Conservation (phyloP, 306 rosid species). For the Comarum palustre region DNA sequence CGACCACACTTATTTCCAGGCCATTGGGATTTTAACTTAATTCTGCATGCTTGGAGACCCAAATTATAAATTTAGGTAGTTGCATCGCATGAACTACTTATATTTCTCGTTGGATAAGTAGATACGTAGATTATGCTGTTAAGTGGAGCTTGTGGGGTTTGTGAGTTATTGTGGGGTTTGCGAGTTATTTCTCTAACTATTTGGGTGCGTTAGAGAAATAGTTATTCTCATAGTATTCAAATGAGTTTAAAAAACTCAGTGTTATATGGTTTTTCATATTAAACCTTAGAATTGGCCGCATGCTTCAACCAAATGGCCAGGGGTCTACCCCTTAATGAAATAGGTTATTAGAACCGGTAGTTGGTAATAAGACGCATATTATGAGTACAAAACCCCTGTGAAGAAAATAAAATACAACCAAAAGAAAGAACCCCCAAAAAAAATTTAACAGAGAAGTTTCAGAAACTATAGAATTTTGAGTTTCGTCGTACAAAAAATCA, state of each 20-base stretch:
- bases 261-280: not conserved
- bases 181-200: too few relatives aligned
- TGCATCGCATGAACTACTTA: too few relatives aligned
- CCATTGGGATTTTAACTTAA: not conserved
- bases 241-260: too few relatives aligned
- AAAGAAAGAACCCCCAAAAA: not conserved
- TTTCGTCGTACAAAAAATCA: not conserved
- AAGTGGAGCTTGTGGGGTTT: too few relatives aligned
- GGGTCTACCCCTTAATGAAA: not conserved
- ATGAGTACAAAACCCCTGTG: not conserved
- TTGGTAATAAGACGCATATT: not conserved
- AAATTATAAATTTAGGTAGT: too few relatives aligned
- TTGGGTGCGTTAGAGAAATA: too few relatives aligned
- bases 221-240: too few relatives aligned
- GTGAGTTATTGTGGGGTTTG: too few relatives aligned
- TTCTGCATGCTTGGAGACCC: too few relatives aligned
- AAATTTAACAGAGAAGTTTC: not conserved
- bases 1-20: not conserved
- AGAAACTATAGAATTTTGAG: not conserved
- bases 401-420: not conserved
- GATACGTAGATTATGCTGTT: too few relatives aligned
- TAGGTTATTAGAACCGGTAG: not conserved
- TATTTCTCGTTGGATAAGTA: too few relatives aligned
- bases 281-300: not conserved
- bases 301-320: slow-evolving; percentile 1